Conservation (phyloP, 179 eudicot genomes). For the Heliamphora pulchella region DNA sequence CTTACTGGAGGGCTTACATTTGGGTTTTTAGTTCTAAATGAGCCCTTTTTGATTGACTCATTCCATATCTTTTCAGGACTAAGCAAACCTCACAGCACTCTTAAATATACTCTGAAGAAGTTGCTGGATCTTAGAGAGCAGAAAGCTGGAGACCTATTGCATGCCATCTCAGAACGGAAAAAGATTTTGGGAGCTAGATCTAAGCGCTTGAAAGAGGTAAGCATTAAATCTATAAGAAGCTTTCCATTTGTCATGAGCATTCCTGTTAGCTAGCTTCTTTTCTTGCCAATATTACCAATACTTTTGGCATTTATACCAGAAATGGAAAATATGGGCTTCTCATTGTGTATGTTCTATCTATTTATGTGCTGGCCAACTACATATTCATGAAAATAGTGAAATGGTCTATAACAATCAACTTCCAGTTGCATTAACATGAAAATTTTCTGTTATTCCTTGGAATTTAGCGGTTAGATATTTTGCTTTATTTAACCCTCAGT, state of each 20-base stretch:
- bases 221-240: background rate
- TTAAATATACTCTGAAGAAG: conserved; percentile 73
- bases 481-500: background rate
- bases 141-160: conserved; percentile 38
- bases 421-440: background rate
- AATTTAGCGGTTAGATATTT: background rate
- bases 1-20: conserved; percentile 84
- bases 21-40: conserved; percentile 64
- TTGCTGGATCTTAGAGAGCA: conserved; percentile 62
- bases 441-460: background rate
- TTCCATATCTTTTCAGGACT: conserved; percentile 63
- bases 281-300: background rate
- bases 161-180: conserved; percentile 44
- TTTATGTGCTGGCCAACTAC: background rate
- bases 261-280: background rate
- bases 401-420: background rate
- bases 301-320: background rate
- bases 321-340: background rate
- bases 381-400: background rate
- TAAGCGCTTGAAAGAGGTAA: conserved; percentile 68
- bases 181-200: conserved; percentile 46
- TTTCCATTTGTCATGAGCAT: background rate
- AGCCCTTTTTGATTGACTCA: conserved; percentile 51
- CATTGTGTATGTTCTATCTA: background rate
- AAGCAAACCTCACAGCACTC: conserved; percentile 79